Evolutionary conservation across 2,329 filamentous ascomycete genomes (phyloP).

Genomic region (Scleromitrula shiraiana): DNA sequence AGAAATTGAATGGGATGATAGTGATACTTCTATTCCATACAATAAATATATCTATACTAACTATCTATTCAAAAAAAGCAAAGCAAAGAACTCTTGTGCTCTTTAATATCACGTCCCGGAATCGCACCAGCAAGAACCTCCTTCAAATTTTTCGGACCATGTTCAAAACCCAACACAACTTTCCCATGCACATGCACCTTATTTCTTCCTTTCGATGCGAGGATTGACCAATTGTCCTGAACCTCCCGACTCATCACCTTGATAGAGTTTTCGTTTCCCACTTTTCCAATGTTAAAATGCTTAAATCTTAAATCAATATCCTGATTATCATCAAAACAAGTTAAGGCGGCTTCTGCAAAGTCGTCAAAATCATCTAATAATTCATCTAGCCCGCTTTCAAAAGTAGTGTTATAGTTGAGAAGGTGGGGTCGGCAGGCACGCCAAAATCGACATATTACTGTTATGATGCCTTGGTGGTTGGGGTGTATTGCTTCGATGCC

Average conservation of each 20-base stretch:
- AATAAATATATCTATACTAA: too few relatives aligned
- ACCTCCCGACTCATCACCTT: slow-evolving; percentile 3
- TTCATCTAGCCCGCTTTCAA: background rate
- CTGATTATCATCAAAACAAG: background rate
- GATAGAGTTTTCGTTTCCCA: slow-evolving; percentile 2
- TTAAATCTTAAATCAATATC: background rate
- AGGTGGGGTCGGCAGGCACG: slow-evolving; percentile 14
- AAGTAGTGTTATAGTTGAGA: background rate
- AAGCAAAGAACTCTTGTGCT: too few relatives aligned
- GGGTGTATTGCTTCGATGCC: slow-evolving; percentile 10
- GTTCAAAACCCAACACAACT: too few relatives aligned
- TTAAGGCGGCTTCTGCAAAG: background rate
- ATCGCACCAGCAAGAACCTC: too few relatives aligned
- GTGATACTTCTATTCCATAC: too few relatives aligned
- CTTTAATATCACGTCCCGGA: too few relatives aligned
- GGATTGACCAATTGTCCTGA: slow-evolving; percentile 5
- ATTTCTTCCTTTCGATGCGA: too few relatives aligned
- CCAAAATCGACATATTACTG: slow-evolving; percentile 21
- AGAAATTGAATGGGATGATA: too few relatives aligned
- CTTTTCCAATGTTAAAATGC: slow-evolving; percentile 1
- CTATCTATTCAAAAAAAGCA: too few relatives aligned
- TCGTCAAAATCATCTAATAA: background rate
- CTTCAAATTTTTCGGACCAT: too few relatives aligned
- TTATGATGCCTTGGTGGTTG: slow-evolving; percentile 16
- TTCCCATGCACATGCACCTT: too few relatives aligned